Conservation (phyloP, 441 rosid genomes). For the Biscutella laevigata region DNA sequence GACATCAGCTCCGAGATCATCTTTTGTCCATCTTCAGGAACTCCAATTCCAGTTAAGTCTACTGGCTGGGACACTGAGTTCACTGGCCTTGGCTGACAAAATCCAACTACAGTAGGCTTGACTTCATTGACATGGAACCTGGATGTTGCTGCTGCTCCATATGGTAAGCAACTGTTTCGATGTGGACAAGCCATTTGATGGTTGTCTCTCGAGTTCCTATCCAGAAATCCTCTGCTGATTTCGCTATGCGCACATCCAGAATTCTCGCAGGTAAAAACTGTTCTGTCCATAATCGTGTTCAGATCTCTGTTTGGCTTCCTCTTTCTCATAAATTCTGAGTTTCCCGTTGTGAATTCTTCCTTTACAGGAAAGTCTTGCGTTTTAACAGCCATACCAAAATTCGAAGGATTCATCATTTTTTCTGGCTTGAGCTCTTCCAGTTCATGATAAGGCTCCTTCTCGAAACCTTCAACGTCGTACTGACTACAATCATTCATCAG, state of each 20-base stretch:
- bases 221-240: constrained; percentile 46
- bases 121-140: constrained; percentile 51
- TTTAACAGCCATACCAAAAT: constrained; percentile 36
- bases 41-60: constrained; percentile 49
- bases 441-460: constrained; percentile 44
- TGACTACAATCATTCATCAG: constrained; percentile 58
- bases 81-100: constrained; percentile 36
- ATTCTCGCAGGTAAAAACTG: constrained; percentile 61
- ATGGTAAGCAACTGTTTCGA: constrained; percentile 27
- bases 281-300: constrained; percentile 43
- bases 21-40: constrained; percentile 85
- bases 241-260: constrained; percentile 65
- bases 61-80: constrained; percentile 33
- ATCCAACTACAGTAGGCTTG: constrained; percentile 47
- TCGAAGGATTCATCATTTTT: constrained; percentile 28
- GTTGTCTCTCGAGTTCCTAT: constrained; percentile 66
- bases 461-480: constrained; percentile 86
- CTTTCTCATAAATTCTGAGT: constrained; percentile 38
- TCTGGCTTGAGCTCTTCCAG: constrained; percentile 50
- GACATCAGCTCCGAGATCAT: constrained; percentile 73
- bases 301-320: constrained; percentile 51
- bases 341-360: constrained; percentile 22
- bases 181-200: constrained; percentile 65
- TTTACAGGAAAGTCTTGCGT: constrained; percentile 26
- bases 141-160: constrained; percentile 40